Evolutionary conservation across 2,329 filamentous ascomycete species (phyloP).

Genomic region (Botrytis deweyae): DNA sequence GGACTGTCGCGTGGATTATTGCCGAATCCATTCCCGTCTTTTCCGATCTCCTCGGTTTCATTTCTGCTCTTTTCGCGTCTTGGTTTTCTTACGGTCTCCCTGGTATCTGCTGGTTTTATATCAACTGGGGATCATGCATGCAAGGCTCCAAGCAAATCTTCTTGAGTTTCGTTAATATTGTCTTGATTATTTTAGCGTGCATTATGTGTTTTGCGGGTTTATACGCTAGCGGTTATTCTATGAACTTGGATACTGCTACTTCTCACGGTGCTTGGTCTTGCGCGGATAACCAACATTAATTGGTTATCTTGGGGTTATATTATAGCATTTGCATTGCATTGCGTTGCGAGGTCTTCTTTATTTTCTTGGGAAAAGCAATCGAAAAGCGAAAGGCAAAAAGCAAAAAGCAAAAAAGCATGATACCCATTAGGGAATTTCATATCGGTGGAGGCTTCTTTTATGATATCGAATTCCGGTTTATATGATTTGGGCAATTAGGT

Average conservation of each 20-base stretch:
- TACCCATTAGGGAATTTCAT: background rate
- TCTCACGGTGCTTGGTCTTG: conserved; percentile 17
- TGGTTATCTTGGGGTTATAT: background rate
- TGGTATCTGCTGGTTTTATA: conserved; percentile 50
- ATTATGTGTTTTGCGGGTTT: conserved; percentile 27
- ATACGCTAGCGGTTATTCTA: conserved; percentile 24
- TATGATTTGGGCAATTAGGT: background rate
- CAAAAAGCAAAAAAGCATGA: background rate
- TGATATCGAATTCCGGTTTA: background rate
- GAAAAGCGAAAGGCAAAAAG: background rate
- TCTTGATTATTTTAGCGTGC: conserved; percentile 22
- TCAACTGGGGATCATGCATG: conserved; percentile 45
- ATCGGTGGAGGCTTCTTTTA: background rate
- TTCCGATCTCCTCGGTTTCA: conserved; percentile 61
- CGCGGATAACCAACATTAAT: conserved; percentile 17
- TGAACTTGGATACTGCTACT: background rate
- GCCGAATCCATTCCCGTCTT: conserved; percentile 69
- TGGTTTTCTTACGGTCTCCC: conserved; percentile 63
- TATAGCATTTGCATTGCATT: background rate
- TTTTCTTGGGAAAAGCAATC: background rate
- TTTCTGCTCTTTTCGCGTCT: conserved; percentile 47
- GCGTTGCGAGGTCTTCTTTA: background rate
- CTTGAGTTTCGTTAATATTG: conserved; percentile 21
- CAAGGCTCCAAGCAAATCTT: conserved; percentile 21
- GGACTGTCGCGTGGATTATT: conserved; percentile 64